Conservation (phyloP, 352 stramenopile species). For the Plasmopara viticola region DNA sequence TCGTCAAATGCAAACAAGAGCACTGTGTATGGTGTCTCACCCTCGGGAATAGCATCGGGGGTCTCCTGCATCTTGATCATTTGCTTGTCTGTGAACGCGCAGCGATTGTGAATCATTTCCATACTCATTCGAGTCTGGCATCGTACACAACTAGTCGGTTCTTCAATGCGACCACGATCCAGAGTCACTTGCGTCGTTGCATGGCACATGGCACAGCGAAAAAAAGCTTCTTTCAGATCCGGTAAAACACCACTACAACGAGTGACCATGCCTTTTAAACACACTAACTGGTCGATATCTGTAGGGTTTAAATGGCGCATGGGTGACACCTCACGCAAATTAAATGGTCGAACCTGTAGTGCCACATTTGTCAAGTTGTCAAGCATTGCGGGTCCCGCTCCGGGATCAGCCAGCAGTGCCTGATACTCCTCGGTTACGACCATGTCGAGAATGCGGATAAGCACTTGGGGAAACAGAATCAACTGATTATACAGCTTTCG, state of each 20-base stretch:
- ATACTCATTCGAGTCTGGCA: conserved; percentile 92
- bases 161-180: conserved; percentile 93
- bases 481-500: conserved; percentile 96
- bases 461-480: conserved; percentile 91
- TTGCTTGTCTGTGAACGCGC: conserved; percentile 98
- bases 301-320: conserved; percentile 96
- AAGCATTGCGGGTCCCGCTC: conserved; percentile 22
- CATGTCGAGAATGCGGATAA: conserved; percentile 97
- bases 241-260: conserved; percentile 94
- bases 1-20: conserved; percentile 98
- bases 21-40: conserved; percentile 97
- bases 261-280: conserved; percentile 97
- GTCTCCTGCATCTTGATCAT: conserved; percentile 98
- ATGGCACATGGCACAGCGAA: conserved; percentile 93
- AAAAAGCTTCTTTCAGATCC: conserved; percentile 97
- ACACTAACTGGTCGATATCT: conserved; percentile 96
- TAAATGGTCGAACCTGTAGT: conserved; percentile 96
- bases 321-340: conserved; percentile 90
- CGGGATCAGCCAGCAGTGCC: conserved; percentile 29
- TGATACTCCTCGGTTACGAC: conserved; percentile 90
- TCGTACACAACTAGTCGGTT: conserved; percentile 86
- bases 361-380: conserved; percentile 48
- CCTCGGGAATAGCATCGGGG: conserved; percentile 96
- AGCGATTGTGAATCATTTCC: conserved; percentile 97
- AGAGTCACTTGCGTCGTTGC: conserved; percentile 87